Percentiles rank a stretch among this genome's conserved stretches.
Conservation (phyloP, 495 filamentous ascomycete genomes). For the Paragyromitra xinjiangensis region DNA sequence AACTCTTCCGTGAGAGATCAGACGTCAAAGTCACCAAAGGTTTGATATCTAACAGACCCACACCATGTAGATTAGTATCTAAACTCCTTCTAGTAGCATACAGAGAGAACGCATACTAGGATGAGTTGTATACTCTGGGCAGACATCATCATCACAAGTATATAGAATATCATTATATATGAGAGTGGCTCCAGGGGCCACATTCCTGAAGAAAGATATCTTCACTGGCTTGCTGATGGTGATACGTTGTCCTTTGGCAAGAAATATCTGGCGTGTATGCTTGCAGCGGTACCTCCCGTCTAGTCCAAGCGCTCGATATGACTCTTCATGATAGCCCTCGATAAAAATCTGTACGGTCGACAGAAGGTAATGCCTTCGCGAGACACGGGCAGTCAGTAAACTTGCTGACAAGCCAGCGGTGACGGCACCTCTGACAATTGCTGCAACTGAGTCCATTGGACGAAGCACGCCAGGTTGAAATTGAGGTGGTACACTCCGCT, state of each 20-base stretch:
- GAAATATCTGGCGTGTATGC: slow-evolving; percentile 97
- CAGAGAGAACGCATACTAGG: slow-evolving; percentile 75
- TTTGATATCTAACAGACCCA: slow-evolving; percentile 79
- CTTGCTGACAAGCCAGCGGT: slow-evolving; percentile 95
- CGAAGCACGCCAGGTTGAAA: slow-evolving; percentile 81
- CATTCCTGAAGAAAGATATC: slow-evolving; percentile 97
- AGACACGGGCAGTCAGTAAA: slow-evolving; percentile 94
- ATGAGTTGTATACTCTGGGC: slow-evolving; percentile 98
- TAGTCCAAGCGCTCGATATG: slow-evolving; percentile 93
- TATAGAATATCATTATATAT: slow-evolving; percentile 99
- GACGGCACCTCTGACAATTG: slow-evolving; percentile 82
- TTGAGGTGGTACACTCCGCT: slow-evolving; percentile 78
- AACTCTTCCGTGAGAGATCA: slow-evolving; percentile 94
- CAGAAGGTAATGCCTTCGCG: slow-evolving; percentile 99
- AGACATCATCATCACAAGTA: slow-evolving; percentile 97
- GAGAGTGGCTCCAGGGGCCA: slow-evolving; percentile 93
- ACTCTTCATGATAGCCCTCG: slow-evolving; percentile 96
- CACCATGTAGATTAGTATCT: slow-evolving; percentile 24
- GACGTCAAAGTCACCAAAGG: slow-evolving; percentile 98
- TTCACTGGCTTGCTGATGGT: slow-evolving; percentile 99
- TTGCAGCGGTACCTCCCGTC: slow-evolving; percentile 99
- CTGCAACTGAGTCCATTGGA: slow-evolving; percentile 85
- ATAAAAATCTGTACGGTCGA: slow-evolving; percentile 98
- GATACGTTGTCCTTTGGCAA: slow-evolving; percentile 97
- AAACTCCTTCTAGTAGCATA: background rate